phyloP scores from a whole-genome alignment of 1,284 basidiomycete species.

The Veloboletus limbatus region DNA sequence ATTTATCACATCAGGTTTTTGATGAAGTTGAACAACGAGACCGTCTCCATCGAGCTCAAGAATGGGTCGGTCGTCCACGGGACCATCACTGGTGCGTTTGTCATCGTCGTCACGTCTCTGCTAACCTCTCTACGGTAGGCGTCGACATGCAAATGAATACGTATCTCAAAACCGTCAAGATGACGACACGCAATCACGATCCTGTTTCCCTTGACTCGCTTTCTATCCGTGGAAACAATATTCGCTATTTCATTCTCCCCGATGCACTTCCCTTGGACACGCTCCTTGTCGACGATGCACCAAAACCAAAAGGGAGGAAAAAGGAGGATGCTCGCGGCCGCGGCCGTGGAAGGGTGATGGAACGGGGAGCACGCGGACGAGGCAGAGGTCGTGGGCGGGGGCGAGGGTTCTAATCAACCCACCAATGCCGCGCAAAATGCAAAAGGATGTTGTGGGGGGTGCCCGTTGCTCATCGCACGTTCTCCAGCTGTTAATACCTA shows the following conservation, averaged over 20 bases:
- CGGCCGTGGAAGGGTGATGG: conserved; percentile 48
- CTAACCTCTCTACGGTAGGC: conserved; percentile 44
- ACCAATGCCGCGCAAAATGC: not conserved
- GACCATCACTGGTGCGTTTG: conserved; percentile 86
- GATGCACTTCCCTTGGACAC: conserved; percentile 97
- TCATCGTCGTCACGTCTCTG: not conserved
- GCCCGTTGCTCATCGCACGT: conserved; percentile 8
- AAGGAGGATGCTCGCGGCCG: conserved; percentile 70
- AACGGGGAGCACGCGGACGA: conserved; percentile 47
- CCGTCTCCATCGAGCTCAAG: conserved; percentile 97
- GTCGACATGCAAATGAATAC: conserved; percentile 99
- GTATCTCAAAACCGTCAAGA: conserved; percentile 94
- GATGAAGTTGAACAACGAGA: conserved; percentile 99
- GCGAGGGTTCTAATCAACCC: conserved; percentile 34
- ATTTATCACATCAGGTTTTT: conserved; percentile 66
- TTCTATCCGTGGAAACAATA: conserved; percentile 90
- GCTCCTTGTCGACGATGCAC: conserved; percentile 94
- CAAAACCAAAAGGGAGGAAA: conserved; percentile 90
- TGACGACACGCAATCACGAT: conserved; percentile 88
- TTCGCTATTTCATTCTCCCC: conserved; percentile 94
- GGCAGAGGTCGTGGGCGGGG: conserved; percentile 54
- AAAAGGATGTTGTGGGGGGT: conserved; percentile 12
- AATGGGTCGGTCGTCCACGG: conserved; percentile 96
- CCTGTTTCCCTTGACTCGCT: conserved; percentile 80
- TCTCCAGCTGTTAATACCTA: conserved; percentile 18